phyloP scores from a whole-genome alignment of 1,284 basidiomycete species.

The Sanghuangporus sanghuang region DNA sequence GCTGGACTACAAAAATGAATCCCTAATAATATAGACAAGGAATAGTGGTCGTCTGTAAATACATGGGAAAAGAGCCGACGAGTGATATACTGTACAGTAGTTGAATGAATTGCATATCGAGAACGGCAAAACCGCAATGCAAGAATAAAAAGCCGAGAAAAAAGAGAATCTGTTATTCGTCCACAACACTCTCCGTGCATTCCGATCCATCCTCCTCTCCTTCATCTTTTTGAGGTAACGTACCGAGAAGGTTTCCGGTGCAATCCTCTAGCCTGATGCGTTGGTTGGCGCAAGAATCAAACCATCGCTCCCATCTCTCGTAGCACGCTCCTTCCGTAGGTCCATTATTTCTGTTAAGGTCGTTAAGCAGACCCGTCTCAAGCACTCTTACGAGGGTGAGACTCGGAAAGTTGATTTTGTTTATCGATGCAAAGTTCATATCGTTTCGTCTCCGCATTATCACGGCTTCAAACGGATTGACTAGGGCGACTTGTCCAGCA shows the following conservation, averaged over 20 bases:
- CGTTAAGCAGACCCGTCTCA: conserved; percentile 46
- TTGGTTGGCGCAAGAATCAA: conserved; percentile 41
- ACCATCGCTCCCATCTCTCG: conserved; percentile 69
- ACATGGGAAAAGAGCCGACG: not conserved
- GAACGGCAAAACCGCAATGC: conserved; percentile 1
- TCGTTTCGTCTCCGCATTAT: conserved; percentile 57
- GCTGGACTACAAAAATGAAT: too few relatives aligned
- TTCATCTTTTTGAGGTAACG: conserved; percentile 43
- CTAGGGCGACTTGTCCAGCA: conserved; percentile 33
- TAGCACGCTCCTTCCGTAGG: conserved; percentile 38
- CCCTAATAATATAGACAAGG: too few relatives aligned
- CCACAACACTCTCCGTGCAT: not conserved
- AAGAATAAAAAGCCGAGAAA: not conserved
- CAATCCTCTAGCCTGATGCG: conserved; percentile 61
- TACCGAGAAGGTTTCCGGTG: conserved; percentile 53
- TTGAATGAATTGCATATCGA: not conserved
- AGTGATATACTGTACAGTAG: not conserved
- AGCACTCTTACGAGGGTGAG: conserved; percentile 53
- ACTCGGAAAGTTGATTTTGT: conserved; percentile 50
- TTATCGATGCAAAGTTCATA: conserved; percentile 54
- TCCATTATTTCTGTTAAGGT: conserved; percentile 49
- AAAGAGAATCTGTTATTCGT: not conserved
- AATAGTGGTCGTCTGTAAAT: not conserved
- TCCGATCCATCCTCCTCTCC: conserved; percentile 28
- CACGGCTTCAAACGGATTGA: conserved; percentile 39